phyloP scores from a whole-genome alignment of 805 yeast species.

The Schwanniomyces sp. region DNA sequence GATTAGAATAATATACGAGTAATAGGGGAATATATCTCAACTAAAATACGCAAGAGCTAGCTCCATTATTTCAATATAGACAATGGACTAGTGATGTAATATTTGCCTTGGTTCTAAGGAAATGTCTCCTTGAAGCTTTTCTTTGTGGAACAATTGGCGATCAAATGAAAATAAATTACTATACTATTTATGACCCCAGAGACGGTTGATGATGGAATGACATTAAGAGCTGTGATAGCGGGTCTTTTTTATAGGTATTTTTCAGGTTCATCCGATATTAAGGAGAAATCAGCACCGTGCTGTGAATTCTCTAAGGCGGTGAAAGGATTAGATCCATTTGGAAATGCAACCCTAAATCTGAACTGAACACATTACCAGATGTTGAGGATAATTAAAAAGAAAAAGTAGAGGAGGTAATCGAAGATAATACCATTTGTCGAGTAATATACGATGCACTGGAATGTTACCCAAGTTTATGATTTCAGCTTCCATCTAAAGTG shows the following conservation, averaged over 20 bases:
- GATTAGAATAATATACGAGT: constrained; percentile 1
- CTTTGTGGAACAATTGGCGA: constrained; percentile 4
- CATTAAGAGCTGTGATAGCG: no score
- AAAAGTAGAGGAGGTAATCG: no score
- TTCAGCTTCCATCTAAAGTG: constrained; percentile 1
- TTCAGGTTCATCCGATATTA: no score
- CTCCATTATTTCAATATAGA: not conserved
- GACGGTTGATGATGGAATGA: constrained; percentile 6
- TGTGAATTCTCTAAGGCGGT: constrained; percentile 4
- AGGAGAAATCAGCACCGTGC: no score
- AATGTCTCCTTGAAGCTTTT: constrained; percentile 4
- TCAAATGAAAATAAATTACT: constrained; percentile 6
- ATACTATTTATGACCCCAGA: constrained; percentile 5
- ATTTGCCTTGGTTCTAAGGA: constrained; percentile 6
- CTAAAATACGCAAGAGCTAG: not conserved
- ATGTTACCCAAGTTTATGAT: constrained; percentile 2
- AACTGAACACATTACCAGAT: not conserved
- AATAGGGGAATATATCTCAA: not conserved
- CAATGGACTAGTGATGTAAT: no score
- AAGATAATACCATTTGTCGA: no score
- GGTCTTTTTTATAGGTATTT: no score
- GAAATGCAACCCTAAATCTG: constrained; percentile 1
- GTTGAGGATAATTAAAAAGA: no score
- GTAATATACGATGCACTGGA: no score
- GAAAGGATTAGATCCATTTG: constrained; percentile 2